Evolutionary conservation across 2,329 filamentous ascomycete species (phyloP).

Genomic region (Gnomoniopsis sp.): DNA sequence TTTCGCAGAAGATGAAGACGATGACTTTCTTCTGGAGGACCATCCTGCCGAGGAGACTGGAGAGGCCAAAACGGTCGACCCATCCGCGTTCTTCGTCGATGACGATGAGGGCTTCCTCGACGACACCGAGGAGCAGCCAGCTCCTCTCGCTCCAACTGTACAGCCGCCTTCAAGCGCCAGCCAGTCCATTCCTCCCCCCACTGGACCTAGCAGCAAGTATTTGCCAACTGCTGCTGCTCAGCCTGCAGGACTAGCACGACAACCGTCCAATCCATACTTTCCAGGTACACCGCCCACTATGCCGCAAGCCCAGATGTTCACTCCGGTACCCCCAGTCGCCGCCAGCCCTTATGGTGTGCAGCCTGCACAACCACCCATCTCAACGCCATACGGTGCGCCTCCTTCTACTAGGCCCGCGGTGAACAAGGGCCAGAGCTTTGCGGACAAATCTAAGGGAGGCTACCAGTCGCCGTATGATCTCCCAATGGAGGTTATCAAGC

Average conservation of each 20-base stretch:
- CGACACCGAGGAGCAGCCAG: constrained; percentile 54
- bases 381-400: constrained; percentile 34
- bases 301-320: constrained; percentile 20
- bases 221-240: constrained; percentile 26
- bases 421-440: constrained; percentile 75
- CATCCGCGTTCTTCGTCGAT: constrained; percentile 68
- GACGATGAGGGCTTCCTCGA: constrained; percentile 85
- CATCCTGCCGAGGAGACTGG: constrained; percentile 39
- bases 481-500: constrained; percentile 80
- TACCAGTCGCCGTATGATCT: constrained; percentile 95
- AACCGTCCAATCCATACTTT: constrained; percentile 24
- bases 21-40: constrained; percentile 54
- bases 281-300: constrained; percentile 17
- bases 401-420: constrained; percentile 41
- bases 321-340: constrained; percentile 5
- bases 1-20: constrained; percentile 70
- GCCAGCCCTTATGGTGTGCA: constrained; percentile 19
- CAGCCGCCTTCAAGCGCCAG: constrained; percentile 24
- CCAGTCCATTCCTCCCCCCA: constrained; percentile 21
- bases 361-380: constrained; percentile 25
- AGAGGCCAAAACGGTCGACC: constrained; percentile 51
- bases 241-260: constrained; percentile 18
- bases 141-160: constrained; percentile 23
- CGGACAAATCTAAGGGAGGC: constrained; percentile 83
- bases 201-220: constrained; percentile 33